phyloP scores from a whole-genome alignment of 495 filamentous ascomycete genomes.

The Terfezia boudieri region DNA sequence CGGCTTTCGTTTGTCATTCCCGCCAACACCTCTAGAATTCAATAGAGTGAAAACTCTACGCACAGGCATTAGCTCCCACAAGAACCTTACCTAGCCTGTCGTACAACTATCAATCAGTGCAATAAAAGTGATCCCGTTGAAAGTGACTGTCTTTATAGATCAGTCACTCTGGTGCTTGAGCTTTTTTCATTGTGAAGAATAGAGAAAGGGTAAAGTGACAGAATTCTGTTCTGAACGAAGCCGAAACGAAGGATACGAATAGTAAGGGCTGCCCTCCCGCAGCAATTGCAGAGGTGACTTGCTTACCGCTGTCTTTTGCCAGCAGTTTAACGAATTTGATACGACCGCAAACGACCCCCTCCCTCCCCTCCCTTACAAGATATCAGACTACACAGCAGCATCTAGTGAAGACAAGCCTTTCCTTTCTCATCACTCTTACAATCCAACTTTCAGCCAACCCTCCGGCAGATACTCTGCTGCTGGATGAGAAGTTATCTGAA shows the following conservation, averaged over 20 bases:
- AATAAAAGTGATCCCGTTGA: not conserved
- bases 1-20: not conserved
- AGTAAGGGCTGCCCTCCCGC: not conserved
- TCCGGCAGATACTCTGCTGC: no score
- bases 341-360: not conserved
- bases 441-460: no score
- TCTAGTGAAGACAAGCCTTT: no score
- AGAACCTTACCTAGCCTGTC: no score
- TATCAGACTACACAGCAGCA: no score
- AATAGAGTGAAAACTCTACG: not conserved
- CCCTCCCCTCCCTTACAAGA: no score
- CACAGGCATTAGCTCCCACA: not conserved
- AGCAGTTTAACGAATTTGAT: not conserved
- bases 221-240: not conserved
- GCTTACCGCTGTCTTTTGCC: not conserved
- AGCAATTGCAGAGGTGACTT: not conserved
- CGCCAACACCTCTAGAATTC: constrained; percentile 2
- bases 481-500: not conserved
- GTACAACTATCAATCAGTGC: no score
- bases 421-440: no score
- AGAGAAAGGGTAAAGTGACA: no score
- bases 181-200: not conserved
- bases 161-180: not conserved
- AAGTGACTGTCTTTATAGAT: not conserved
- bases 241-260: not conserved